Evolutionary conservation across 2,329 filamentous ascomycete species (phyloP), one percentile per base, ranked within the genome.

Genomic region (Alternaria arbusti): DNA sequence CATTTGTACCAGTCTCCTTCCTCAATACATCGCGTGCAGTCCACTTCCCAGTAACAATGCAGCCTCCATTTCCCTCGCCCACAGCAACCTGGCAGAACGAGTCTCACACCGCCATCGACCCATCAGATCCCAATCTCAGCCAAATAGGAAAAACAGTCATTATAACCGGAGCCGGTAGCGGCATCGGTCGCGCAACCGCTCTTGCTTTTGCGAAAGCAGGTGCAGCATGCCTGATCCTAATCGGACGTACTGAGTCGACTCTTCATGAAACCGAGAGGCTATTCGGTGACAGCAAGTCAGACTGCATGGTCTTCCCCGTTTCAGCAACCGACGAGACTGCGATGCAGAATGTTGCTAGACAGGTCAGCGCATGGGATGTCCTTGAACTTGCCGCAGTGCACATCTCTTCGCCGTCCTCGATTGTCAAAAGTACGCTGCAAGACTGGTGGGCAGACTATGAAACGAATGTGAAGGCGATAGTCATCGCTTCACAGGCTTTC

Each of bases 171-270:
- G 70, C 67, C 3, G 82, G 82, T 5, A 81, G 70, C 5, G 84
- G 84, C 7, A 85, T 85, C 26, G 84, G 84, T 26, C 75, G 75
- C 44, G 80, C 76, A 43, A 84, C 79, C 6, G 82, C 82, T 9
- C 71, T 54, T 15, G 72, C 69, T 63, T 86, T 85, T 57, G 83
- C 83, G 7, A 51, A 73, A 66, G 82, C 84, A 59, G 82, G 82
- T 6, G 83, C 83, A 1, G 72, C 78, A 46, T 73, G 74, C 1
- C 81, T 86, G 54, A 78, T 77, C 7, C 75, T 86, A 11, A 68
- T 84, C 1, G 83, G 83, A 20, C 82, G 84, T 20, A 73, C 65
- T 15, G 64, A 64, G 74, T 30, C 74, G 68, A 67, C 78, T 23
- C 65, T 77, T 5, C 72, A 76, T 12, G 80, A 75, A 65, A 68